Base-by-base conservation (phyloP, 2,329 filamentous ascomycete genomes). In the Gremmenia infestans region DNA sequence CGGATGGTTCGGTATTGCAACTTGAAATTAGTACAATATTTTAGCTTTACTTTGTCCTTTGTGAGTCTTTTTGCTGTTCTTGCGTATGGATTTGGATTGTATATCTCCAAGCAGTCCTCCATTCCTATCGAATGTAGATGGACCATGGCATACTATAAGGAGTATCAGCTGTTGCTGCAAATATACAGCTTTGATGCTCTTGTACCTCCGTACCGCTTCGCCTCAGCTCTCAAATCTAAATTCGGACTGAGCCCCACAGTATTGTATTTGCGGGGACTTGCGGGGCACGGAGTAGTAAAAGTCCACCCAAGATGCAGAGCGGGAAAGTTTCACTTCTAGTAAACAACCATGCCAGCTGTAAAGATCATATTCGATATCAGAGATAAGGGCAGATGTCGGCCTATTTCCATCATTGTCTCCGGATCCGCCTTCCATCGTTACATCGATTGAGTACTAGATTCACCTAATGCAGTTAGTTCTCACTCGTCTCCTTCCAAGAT, bases 381-480 rank as follows among this genome's bases (percentile, higher is more conserved):
- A 48, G 11, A 47, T 35, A 25, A 37, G 11, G 46, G 35, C 40
- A 52, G 54, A 58, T 56, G 48, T 55, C 61, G 59, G 52, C 45
- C 52, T 62, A 62, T 62, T 52, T 45, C 61, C 61, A 56, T 9
- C 11, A 32, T 32, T 35, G 14, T 46, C 46, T 36, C 55, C 19
- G 19, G 19, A 19, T 19, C 19, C 50, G 48, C 55, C 37, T 46
- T 32, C 25, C 8, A 40, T 19, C 17, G 39, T 43, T 39, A n/a
- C 25, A 35, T 36, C n/a, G 22, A n/a, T 23, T 45, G 19, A 8
- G 23, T 46, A 17, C 12, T 51, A 46, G 40, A 23, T 45, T 32
- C 45, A 17, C 45, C 40, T 49, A 50, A 53, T 35, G 59, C 49
- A 58, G 56, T 60, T 52, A 48, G 23, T 32, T 23, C 48, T 46